phyloP scores from a whole-genome alignment of 2,329 filamentous ascomycete genomes.

The Endothia cerciana region DNA sequence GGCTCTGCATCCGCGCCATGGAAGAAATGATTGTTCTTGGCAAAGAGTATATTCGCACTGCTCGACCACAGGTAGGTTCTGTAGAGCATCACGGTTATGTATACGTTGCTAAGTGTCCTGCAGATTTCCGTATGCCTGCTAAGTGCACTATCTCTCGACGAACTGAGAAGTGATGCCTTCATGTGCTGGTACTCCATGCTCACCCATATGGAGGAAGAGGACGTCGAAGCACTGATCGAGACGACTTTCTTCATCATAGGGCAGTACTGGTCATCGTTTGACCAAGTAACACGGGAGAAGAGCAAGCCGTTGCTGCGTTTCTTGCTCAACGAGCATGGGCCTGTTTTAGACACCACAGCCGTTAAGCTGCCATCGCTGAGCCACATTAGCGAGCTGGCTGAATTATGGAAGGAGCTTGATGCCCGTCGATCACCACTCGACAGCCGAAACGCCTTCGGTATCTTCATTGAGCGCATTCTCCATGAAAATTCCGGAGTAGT shows the following conservation, averaged over 20 bases:
- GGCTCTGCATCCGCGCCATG: slow-evolving; percentile 78
- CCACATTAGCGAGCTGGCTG: slow-evolving; percentile 69
- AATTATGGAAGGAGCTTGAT: slow-evolving; percentile 68
- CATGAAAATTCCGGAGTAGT: slow-evolving; percentile 90
- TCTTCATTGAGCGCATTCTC: slow-evolving; percentile 73
- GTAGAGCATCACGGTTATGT: background rate
- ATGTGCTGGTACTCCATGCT: slow-evolving; percentile 84
- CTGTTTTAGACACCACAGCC: slow-evolving; percentile 67
- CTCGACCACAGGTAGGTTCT: slow-evolving; percentile 73
- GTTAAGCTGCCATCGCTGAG: slow-evolving; percentile 78
- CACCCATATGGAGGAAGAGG: slow-evolving; percentile 72
- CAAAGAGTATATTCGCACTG: slow-evolving; percentile 72
- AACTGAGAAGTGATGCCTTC: slow-evolving; percentile 79
- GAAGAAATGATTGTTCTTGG: slow-evolving; percentile 85
- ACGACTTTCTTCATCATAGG: slow-evolving; percentile 88
- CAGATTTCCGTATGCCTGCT: slow-evolving; percentile 91
- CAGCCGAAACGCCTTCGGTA: slow-evolving; percentile 66
- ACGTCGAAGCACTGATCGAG: slow-evolving; percentile 79
- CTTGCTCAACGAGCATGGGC: slow-evolving; percentile 66
- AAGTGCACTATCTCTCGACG: slow-evolving; percentile 74
- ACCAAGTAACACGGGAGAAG: slow-evolving; percentile 59
- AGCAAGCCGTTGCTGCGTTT: slow-evolving; percentile 67
- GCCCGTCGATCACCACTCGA: slow-evolving; percentile 68
- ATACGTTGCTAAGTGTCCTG: slow-evolving; percentile 33
- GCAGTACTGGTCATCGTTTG: slow-evolving; percentile 75